phyloP scores from a whole-genome alignment of 805 yeast species.

The Wickerhamiella australiensis region DNA sequence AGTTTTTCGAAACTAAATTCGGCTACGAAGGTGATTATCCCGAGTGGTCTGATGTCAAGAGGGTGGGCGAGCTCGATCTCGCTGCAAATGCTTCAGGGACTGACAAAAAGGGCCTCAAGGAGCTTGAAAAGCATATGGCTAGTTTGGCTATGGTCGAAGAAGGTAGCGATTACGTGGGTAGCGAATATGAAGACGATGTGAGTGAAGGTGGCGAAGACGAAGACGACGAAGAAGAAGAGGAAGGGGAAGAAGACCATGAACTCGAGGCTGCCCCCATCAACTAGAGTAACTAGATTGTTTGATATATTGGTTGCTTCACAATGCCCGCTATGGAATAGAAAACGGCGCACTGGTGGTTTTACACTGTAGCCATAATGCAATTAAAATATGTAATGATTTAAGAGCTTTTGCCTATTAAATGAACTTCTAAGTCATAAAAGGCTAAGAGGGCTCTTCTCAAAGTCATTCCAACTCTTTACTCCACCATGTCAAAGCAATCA shows the following conservation, averaged over 20 bases:
- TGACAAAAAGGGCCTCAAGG: conserved; percentile 45
- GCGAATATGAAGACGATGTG: conserved; percentile 29
- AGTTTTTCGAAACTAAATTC: conserved; percentile 69
- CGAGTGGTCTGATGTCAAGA: conserved; percentile 56
- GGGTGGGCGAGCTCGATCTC: conserved; percentile 63
- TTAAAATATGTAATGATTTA: too few species aligned
- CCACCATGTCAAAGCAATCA: too few species aligned
- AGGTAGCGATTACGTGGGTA: conserved; percentile 27
- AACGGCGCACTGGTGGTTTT: too few species aligned
- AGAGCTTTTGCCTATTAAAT: too few species aligned
- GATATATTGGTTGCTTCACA: not conserved
- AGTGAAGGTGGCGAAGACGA: conserved; percentile 32
- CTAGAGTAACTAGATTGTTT: not conserved
- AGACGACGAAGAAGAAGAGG: conserved; percentile 29
- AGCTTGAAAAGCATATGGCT: conserved; percentile 64
- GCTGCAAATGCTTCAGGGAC: conserved; percentile 88
- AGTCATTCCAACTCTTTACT: too few species aligned
- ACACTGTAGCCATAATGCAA: too few species aligned
- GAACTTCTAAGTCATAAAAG: too few species aligned
- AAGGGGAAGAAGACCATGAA: conserved; percentile 23
- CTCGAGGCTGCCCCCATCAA: not conserved
- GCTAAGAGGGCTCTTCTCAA: too few species aligned
- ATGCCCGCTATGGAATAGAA: not conserved
- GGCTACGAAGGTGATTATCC: conserved; percentile 82
- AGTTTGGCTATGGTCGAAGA: conserved; percentile 27